These are phyloP conservation scores for Collybiopsis confluens DNA, from an alignment of 768 basidiomycete species.

Conservation along the genomic window DNA sequence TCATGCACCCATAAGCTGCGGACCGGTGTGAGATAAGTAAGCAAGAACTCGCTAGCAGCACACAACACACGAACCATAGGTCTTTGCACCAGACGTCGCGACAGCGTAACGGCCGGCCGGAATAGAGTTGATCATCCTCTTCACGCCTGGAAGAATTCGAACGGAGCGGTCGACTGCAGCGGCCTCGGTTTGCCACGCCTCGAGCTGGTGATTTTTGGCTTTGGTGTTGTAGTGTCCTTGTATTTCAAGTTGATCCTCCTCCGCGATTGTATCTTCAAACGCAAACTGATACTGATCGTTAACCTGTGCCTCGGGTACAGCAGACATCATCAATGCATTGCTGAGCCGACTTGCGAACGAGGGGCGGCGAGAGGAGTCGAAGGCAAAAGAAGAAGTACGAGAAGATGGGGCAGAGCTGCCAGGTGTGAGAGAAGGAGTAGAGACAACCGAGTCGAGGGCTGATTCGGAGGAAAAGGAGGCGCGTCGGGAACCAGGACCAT, in stretches of 20 bases:
- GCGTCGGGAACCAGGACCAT: conserved; percentile 33
- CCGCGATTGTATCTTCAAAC: conserved; percentile 25
- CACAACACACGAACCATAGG: conserved; percentile 44
- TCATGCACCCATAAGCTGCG: conserved; percentile 63
- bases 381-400: conserved; percentile 36
- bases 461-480: conserved; percentile 19
- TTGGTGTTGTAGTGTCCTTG: conserved; percentile 15
- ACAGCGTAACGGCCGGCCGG: conserved; percentile 67
- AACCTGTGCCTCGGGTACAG: conserved; percentile 25
- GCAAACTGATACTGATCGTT: conserved; percentile 15
- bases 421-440: conserved; percentile 39
- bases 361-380: conserved; percentile 35
- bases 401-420: conserved; percentile 37
- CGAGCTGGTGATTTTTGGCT: conserved; percentile 26
- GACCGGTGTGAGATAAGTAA: neutral
- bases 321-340: conserved; percentile 33
- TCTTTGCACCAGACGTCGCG: conserved; percentile 71
- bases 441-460: conserved; percentile 26
- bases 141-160: conserved; percentile 68
- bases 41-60: neutral
- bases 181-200: conserved; percentile 57
- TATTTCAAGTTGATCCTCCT: conserved; percentile 31
- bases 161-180: conserved; percentile 57
- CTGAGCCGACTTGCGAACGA: conserved; percentile 41
- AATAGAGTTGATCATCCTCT: conserved; percentile 58